Conservation (phyloP, 306 rosid species). For the Trifolium repens region DNA sequence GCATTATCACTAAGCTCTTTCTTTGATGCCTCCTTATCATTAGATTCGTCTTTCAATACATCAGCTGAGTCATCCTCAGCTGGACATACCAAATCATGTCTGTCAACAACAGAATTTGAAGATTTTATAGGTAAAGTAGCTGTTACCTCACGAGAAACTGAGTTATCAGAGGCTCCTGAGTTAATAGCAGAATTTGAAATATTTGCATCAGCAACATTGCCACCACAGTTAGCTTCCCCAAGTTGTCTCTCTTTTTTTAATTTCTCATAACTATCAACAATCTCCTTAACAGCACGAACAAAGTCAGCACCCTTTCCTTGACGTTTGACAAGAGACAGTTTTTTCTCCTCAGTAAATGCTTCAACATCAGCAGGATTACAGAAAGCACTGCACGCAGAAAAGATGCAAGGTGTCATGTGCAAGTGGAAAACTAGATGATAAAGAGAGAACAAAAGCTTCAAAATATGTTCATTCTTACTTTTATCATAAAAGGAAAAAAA, state of each 20-base stretch:
- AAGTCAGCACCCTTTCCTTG: constrained; percentile 95
- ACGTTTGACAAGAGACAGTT: constrained; percentile 85
- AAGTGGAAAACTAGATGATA: constrained; percentile 10
- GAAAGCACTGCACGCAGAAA: constrained; percentile 73
- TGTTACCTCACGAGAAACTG: constrained; percentile 49
- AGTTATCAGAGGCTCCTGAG: too few species aligned
- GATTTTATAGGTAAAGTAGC: constrained; percentile 50
- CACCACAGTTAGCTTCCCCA: constrained; percentile 52
- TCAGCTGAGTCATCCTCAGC: constrained; percentile 55
- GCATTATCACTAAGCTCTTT: constrained; percentile 55
- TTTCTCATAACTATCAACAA: constrained; percentile 76
- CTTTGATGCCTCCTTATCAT: constrained; percentile 47
- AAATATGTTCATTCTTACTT: background rate
- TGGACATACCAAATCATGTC: constrained; percentile 51
- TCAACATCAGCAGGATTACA: constrained; percentile 97
- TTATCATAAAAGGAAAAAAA: background rate
- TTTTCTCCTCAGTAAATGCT: constrained; percentile 95
- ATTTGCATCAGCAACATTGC: constrained; percentile 52
- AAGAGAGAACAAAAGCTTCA: constrained; percentile 27
- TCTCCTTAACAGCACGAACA: constrained; percentile 91
- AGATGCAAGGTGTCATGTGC: constrained; percentile 20
- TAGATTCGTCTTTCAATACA: constrained; percentile 51
- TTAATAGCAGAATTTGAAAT: background rate
- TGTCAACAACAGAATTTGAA: constrained; percentile 48
- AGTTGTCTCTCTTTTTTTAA: constrained; percentile 62